Evolutionary conservation across 1,284 basidiomycete genomes (phyloP).

Genomic region (Coniferiporia weirii): DNA sequence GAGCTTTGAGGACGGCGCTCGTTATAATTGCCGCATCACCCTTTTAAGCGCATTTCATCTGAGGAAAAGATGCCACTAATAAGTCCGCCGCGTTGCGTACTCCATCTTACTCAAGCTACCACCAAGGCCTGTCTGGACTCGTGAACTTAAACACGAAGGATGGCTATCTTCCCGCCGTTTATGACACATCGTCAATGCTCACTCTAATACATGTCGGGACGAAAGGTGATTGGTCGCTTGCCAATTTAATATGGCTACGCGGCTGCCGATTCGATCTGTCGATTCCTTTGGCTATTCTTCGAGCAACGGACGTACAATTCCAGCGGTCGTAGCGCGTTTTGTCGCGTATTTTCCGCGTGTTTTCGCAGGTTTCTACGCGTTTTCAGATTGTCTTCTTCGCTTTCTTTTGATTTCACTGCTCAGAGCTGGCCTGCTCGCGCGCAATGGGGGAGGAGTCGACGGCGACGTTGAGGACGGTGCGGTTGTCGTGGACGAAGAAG

Average conservation of each 20-base stretch:
- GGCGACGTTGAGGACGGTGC: neutral
- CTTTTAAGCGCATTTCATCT: no score
- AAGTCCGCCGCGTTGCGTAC: no score
- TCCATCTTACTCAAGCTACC: no score
- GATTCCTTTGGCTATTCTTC: neutral
- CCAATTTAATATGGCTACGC: neutral
- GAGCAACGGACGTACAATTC: neutral
- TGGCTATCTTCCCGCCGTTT: no score
- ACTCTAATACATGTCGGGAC: no score
- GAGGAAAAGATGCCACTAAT: no score
- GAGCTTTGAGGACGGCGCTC: neutral
- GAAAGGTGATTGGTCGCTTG: no score
- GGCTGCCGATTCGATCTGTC: neutral
- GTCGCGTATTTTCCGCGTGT: neutral
- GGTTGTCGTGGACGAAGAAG: neutral
- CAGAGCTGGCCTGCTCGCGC: neutral
- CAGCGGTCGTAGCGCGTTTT: neutral
- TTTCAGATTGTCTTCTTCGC: neutral
- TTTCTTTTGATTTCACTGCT: neutral
- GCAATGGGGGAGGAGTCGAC: neutral
- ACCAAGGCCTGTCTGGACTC: no score
- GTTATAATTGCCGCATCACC: no score
- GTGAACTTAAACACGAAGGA: no score
- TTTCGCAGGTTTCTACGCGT: neutral
- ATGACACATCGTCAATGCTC: no score